Evolutionary conservation across 306 rosid species (phyloP).

Genomic region (Pueraria montana): DNA sequence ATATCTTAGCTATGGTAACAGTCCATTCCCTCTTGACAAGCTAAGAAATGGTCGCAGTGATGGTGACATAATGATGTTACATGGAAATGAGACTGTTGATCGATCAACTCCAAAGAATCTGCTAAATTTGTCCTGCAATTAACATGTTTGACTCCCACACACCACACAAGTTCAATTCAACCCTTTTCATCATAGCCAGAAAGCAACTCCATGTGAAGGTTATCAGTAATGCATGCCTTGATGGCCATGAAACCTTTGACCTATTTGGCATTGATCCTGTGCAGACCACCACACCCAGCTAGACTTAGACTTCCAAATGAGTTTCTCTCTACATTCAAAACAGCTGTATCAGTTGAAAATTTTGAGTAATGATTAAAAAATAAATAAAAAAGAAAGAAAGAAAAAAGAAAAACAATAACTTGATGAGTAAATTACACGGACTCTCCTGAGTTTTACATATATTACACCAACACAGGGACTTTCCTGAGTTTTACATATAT

Average conservation of each 20-base stretch:
- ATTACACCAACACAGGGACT: no score
- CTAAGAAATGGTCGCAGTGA: background rate
- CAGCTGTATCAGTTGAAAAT: background rate
- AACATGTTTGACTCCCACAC: background rate
- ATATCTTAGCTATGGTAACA: background rate
- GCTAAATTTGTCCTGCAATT: background rate
- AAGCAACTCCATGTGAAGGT: background rate
- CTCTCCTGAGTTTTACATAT: no score
- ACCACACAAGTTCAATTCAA: background rate
- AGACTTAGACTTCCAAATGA: background rate
- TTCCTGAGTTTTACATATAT: no score
- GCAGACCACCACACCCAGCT: background rate
- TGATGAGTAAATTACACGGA: no score
- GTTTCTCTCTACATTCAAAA: background rate
- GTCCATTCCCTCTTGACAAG: background rate
- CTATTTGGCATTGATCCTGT: background rate
- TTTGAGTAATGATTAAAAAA: background rate
- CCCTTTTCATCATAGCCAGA: background rate
- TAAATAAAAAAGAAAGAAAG: no score
- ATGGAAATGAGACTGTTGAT: background rate
- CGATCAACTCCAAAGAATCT: background rate
- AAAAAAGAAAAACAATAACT: no score
- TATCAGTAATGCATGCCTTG: background rate
- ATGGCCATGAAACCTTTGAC: background rate
- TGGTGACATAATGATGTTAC: background rate